Evolutionary conservation across 345 rosid genomes (phyloP).

Genomic region (Hibiscus tridactylites): DNA sequence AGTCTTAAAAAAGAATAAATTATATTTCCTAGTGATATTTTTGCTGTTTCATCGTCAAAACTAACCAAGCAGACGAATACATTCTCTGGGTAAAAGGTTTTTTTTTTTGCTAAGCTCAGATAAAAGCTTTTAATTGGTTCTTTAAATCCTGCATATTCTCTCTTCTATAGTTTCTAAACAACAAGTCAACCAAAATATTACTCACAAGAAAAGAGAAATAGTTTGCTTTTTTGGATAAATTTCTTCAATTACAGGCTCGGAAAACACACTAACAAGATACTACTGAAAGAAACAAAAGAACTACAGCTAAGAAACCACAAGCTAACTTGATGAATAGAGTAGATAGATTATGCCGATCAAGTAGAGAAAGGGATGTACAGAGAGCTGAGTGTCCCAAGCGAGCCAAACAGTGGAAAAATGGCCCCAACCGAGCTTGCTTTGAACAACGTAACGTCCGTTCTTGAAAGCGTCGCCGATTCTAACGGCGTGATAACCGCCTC

Average conservation of each 20-base stretch:
- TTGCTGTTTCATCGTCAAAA: not conserved
- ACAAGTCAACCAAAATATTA: not conserved
- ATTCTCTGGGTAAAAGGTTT: too few relatives aligned
- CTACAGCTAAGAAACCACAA: slow-evolving; percentile 3
- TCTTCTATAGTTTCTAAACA: not conserved
- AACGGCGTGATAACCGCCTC: slow-evolving; percentile 70
- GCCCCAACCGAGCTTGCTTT: slow-evolving; percentile 74
- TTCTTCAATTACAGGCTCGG: not conserved
- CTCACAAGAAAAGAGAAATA: not conserved
- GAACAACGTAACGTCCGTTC: slow-evolving; percentile 55
- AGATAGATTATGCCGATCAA: not conserved
- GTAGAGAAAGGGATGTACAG: slow-evolving; percentile 21
- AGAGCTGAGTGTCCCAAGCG: slow-evolving; percentile 52
- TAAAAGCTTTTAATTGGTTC: not conserved
- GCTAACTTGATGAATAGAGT: not conserved
- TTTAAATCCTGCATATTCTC: not conserved
- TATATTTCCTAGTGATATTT: not conserved
- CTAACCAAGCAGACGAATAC: not conserved
- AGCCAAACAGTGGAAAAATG: slow-evolving; percentile 88
- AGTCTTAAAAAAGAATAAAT: not conserved
- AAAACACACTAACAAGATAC: not conserved
- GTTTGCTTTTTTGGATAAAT: not conserved
- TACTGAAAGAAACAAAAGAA: slow-evolving; percentile 3
- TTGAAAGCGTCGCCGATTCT: slow-evolving; percentile 55
- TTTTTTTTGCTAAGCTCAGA: not conserved